Evolutionary conservation across 179 eudicot genomes (phyloP).

Genomic region (Beta lomatogona): DNA sequence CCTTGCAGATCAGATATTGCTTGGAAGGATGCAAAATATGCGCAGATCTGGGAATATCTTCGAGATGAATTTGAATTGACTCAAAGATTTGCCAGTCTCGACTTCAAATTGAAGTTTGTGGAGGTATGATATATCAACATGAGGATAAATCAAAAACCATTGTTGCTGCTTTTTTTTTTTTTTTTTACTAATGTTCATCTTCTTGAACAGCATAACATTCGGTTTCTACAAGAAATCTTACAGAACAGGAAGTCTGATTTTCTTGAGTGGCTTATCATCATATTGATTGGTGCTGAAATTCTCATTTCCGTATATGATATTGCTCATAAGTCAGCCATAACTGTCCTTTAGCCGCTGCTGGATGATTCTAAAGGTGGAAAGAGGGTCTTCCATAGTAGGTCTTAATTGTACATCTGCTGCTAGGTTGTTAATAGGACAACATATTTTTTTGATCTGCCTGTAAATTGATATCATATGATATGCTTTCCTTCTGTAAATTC

Average conservation of each 20-base stretch:
- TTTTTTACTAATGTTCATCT: background rate
- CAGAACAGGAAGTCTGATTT: conserved; percentile 97
- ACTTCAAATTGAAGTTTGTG: conserved; percentile 92
- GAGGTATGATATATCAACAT: conserved; percentile 52
- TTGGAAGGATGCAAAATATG: conserved; percentile 98
- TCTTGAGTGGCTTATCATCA: conserved; percentile 91
- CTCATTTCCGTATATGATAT: conserved; percentile 86
- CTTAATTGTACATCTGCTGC: conserved; percentile 34
- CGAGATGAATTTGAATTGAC: conserved; percentile 94
- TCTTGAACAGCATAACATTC: conserved; percentile 81
- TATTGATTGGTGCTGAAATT: conserved; percentile 84
- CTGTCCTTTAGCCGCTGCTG: conserved; percentile 25
- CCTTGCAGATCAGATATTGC: conserved; percentile 87
- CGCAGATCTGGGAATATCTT: conserved; percentile 97
- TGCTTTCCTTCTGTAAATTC: conserved; percentile 23
- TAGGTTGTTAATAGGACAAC: background rate
- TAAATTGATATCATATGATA: conserved; percentile 10
- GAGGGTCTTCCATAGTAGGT: background rate
- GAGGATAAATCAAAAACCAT: background rate
- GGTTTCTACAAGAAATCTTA: conserved; percentile 92
- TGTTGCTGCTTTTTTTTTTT: background rate
- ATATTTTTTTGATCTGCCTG: conserved; percentile 11
- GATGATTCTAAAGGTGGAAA: background rate
- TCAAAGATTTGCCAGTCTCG: conserved; percentile 96
- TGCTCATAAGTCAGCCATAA: conserved; percentile 62